Conservation (phyloP, 768 basidiomycete species). For the Agrocybe praecox region DNA sequence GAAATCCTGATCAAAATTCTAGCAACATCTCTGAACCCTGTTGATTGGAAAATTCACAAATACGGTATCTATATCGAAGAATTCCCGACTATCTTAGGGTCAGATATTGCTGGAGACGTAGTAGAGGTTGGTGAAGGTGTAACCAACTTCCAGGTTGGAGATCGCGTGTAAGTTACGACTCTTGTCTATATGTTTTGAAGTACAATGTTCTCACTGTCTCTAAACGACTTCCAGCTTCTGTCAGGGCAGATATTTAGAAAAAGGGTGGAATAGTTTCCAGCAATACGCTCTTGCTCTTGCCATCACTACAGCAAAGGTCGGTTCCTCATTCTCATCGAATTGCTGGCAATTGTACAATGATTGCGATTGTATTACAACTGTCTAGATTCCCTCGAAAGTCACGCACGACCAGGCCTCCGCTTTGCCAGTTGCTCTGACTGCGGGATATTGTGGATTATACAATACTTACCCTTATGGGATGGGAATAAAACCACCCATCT, state of each 20-base stretch:
- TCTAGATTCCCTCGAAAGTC: slow-evolving; percentile 35
- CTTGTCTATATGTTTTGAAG: background rate
- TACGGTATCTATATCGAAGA: slow-evolving; percentile 30
- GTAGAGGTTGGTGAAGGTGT: slow-evolving; percentile 55
- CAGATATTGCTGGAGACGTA: slow-evolving; percentile 54
- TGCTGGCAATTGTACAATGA: background rate
- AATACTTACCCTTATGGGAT: slow-evolving; percentile 36
- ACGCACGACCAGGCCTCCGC: slow-evolving; percentile 46
- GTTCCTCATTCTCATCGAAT: background rate
- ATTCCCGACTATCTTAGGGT: slow-evolving; percentile 47
- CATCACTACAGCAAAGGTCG: slow-evolving; percentile 42
- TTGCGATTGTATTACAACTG: too few relatives aligned
- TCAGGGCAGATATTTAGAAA: slow-evolving; percentile 38
- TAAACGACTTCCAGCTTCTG: slow-evolving; percentile 31
- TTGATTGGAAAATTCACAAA: slow-evolving; percentile 38
- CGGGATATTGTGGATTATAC: slow-evolving; percentile 52
- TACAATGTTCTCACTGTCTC: background rate
- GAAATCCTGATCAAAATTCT: slow-evolving; percentile 45
- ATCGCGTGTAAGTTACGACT: slow-evolving; percentile 47
- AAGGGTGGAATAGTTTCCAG: slow-evolving; percentile 43
- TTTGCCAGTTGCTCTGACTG: slow-evolving; percentile 47
- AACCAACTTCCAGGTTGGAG: slow-evolving; percentile 47
- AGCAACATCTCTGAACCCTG: slow-evolving; percentile 47
- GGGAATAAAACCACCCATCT: slow-evolving; percentile 37
- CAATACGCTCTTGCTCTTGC: slow-evolving; percentile 44